Evolutionary conservation across 2,329 filamentous ascomycete species (phyloP).

Genomic region (Pyricularia sp.): DNA sequence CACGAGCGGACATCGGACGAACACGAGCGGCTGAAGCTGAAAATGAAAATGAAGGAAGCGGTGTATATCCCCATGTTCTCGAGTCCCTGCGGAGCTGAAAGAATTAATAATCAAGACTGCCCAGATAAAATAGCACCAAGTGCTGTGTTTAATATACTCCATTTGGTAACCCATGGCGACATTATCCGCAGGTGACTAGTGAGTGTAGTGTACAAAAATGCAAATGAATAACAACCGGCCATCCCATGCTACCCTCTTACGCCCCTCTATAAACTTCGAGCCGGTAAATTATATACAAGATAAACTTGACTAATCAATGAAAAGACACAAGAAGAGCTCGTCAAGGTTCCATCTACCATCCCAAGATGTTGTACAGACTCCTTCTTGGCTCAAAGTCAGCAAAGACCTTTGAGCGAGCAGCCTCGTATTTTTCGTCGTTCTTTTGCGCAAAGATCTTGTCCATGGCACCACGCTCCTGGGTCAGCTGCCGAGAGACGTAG

Average conservation of each 20-base stretch:
- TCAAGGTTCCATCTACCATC: not conserved
- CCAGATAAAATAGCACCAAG: not conserved
- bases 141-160: not conserved
- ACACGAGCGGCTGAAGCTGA: not conserved
- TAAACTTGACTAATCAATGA: not conserved
- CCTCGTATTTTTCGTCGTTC: constrained; percentile 4
- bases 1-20: not conserved
- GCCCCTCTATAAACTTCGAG: not conserved
- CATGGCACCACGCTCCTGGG: constrained; percentile 19
- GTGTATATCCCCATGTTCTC: not conserved
- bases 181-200: not conserved
- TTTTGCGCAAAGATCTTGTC: constrained; percentile 20
- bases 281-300: not conserved
- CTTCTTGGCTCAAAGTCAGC: constrained; percentile 1
- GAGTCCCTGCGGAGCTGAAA: not conserved
- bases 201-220: not conserved
- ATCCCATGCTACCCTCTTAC: not conserved
- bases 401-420: constrained; percentile 1
- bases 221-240: not conserved
- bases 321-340: not conserved
- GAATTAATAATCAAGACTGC: not conserved
- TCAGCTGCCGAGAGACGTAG: constrained; percentile 21
- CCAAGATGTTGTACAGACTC: constrained; percentile 2
- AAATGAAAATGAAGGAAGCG: not conserved
- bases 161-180: not conserved